Conservation (phyloP, 208 protist species). For the Wallacemonas sp. region DNA sequence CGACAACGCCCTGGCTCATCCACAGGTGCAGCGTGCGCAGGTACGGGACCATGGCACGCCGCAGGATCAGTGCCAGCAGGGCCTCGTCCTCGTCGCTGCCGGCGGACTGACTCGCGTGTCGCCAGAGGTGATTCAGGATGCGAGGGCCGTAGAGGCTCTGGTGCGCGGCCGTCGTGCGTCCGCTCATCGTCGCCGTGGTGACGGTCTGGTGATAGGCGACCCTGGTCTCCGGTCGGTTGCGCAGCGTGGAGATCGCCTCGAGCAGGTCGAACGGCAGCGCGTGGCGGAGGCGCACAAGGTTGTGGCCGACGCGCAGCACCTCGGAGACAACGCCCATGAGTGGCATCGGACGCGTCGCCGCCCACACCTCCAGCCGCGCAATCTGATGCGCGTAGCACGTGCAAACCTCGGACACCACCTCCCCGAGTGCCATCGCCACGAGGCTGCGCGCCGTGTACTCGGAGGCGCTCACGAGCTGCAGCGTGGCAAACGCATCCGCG, state of each 20-base stretch:
- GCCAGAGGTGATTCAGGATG: slow-evolving; percentile 77
- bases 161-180: not conserved
- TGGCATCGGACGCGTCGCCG: slow-evolving; percentile 60
- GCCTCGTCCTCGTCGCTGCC: slow-evolving; percentile 81
- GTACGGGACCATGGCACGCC: slow-evolving; percentile 77
- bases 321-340: slow-evolving; percentile 86
- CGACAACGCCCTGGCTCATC: slow-evolving; percentile 82
- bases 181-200: no score
- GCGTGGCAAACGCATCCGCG: slow-evolving; percentile 76
- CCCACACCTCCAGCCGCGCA: slow-evolving; percentile 67
- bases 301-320: slow-evolving; percentile 77
- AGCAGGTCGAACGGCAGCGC: slow-evolving; percentile 79
- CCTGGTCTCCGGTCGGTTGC: not conserved
- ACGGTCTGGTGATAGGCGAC: slow-evolving; percentile 4
- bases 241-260: slow-evolving; percentile 7
- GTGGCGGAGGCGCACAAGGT: slow-evolving; percentile 81
- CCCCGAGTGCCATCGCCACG: slow-evolving; percentile 84
- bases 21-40: slow-evolving; percentile 79
- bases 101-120: slow-evolving; percentile 57
- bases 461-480: slow-evolving; percentile 61
- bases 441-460: slow-evolving; percentile 76
- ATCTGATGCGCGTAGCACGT: slow-evolving; percentile 84
- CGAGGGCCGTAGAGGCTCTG: slow-evolving; percentile 54
- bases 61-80: slow-evolving; percentile 69
- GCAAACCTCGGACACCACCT: slow-evolving; percentile 80